Evolutionary conservation across 345 rosid genomes (phyloP).

Genomic region (Populus davidiana): DNA sequence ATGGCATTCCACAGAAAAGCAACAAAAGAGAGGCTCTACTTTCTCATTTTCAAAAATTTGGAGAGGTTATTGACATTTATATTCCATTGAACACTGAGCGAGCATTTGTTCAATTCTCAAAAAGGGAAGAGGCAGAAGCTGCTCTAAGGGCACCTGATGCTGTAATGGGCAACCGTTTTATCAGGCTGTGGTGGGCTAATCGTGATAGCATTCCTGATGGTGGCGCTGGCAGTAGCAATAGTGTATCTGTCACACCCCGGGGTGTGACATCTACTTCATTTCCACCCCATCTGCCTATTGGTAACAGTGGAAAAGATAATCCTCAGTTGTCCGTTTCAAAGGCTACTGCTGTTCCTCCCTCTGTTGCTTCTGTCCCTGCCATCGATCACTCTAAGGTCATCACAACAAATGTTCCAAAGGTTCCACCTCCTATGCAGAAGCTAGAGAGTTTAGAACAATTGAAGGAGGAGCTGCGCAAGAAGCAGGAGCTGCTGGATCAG

Average conservation of each 20-base stretch:
- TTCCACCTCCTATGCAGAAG: slow-evolving; percentile 57
- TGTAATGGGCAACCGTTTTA: slow-evolving; percentile 98
- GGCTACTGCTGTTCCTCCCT: slow-evolving; percentile 29
- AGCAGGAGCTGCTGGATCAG: slow-evolving; percentile 87
- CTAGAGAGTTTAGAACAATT: slow-evolving; percentile 66
- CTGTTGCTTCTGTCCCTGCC: slow-evolving; percentile 41
- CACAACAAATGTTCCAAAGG: slow-evolving; percentile 49
- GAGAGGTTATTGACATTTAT: slow-evolving; percentile 82
- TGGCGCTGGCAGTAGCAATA: slow-evolving; percentile 41
- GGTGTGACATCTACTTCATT: slow-evolving; percentile 37
- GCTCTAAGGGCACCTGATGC: slow-evolving; percentile 96
- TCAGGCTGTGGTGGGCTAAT: slow-evolving; percentile 98
- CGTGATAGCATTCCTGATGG: slow-evolving; percentile 77
- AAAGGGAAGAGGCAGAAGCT: slow-evolving; percentile 93
- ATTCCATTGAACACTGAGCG: slow-evolving; percentile 74
- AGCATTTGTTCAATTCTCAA: slow-evolving; percentile 95
- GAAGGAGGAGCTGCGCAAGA: slow-evolving; percentile 83
- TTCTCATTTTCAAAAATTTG: slow-evolving; percentile 87
- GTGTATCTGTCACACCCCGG: slow-evolving; percentile 38
- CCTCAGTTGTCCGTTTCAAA: slow-evolving; percentile 37
- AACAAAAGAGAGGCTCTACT: slow-evolving; percentile 81
- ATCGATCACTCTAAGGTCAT: slow-evolving; percentile 49
- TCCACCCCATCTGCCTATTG: slow-evolving; percentile 35
- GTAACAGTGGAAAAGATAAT: slow-evolving; percentile 52
- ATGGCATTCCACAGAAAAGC: slow-evolving; percentile 70